Conservation (phyloP, 768 basidiomycete genomes). For the Leccinum variicolor region DNA sequence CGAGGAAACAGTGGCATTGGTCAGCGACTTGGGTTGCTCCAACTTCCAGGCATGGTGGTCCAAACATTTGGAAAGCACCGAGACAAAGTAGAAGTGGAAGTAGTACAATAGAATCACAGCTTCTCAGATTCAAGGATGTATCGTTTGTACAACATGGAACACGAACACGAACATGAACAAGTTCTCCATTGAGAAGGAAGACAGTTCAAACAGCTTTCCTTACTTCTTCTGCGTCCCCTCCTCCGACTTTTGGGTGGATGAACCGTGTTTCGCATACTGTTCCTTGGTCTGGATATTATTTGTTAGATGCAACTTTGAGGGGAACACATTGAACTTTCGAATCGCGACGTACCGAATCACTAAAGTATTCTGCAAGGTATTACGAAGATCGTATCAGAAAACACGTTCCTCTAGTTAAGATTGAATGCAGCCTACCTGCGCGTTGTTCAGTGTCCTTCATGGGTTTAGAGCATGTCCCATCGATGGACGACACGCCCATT, state of each 20-base stretch:
- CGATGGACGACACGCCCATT: constrained; percentile 47
- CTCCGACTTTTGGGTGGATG: constrained; percentile 10
- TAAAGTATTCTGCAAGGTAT: constrained; percentile 24
- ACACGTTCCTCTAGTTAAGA: background rate
- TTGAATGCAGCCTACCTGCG: constrained; percentile 33
- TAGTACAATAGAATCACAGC: background rate
- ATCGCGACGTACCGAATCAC: constrained; percentile 22
- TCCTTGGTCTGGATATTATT: constrained; percentile 16
- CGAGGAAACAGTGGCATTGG: constrained; percentile 65
- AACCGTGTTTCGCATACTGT: constrained; percentile 10
- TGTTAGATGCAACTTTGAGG: background rate
- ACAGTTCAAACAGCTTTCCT: background rate
- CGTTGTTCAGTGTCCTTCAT: constrained; percentile 44
- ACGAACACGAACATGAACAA: background rate
- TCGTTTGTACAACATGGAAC: constrained; percentile 5
- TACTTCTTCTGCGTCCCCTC: constrained; percentile 2
- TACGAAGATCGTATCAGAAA: background rate
- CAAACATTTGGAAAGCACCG: constrained; percentile 35
- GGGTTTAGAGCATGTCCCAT: constrained; percentile 32
- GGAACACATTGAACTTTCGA: background rate
- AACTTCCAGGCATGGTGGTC: constrained; percentile 88
- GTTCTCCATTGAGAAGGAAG: background rate
- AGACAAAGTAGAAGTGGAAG: constrained; percentile 9
- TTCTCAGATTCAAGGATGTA: background rate
- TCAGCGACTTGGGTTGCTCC: constrained; percentile 57